Conservation (phyloP, 768 basidiomycete genomes). For the Xerocomellus intermedius region DNA sequence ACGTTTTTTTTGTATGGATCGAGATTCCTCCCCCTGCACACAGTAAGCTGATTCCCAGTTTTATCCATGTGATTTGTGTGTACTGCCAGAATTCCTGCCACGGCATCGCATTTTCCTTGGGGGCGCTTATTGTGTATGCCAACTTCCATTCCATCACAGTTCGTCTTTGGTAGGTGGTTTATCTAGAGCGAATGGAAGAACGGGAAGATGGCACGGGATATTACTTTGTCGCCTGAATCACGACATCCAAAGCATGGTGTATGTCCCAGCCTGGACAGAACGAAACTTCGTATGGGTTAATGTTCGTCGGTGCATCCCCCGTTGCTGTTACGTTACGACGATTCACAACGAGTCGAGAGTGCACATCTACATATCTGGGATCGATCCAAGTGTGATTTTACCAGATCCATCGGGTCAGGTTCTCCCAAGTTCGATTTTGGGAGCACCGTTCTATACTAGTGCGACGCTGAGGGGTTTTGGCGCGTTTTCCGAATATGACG, state of each 20-base stretch:
- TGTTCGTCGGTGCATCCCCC: neutral
- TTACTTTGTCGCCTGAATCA: neutral
- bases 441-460: neutral
- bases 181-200: conserved; percentile 9
- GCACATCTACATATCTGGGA: neutral
- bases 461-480: neutral
- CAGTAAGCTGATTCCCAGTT: conserved; percentile 1
- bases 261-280: neutral
- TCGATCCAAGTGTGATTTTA: conserved; percentile 7
- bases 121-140: neutral
- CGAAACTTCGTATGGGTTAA: neutral
- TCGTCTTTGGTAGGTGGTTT: conserved; percentile 8
- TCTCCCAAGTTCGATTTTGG: conserved; percentile 5
- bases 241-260: neutral
- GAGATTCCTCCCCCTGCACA: neutral
- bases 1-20: neutral
- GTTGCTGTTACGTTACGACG: neutral
- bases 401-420: conserved; percentile 11
- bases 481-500: conserved; percentile 1
- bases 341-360: neutral
- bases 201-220: neutral
- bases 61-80: neutral
- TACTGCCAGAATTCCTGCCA: neutral
- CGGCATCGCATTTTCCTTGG: neutral
- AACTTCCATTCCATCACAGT: conserved; percentile 10